A percentile compares a stretch with the other conserved stretches of the same genome.
Evolutionary conservation across 768 basidiomycete genomes (phyloP).

Genomic region (Podaxis sp.): DNA sequence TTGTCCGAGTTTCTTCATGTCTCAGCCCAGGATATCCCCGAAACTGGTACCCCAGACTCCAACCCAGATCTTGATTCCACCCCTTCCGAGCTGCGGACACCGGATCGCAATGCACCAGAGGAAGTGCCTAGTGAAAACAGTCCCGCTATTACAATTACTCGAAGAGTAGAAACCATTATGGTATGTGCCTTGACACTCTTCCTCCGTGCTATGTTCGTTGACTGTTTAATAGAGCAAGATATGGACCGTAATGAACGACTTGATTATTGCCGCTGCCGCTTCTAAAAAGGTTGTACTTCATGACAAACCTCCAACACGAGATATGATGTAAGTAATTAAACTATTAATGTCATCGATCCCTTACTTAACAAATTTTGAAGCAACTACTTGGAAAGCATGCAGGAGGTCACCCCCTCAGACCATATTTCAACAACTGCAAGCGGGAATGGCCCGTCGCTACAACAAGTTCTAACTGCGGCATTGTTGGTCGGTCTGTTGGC

Average conservation of each 20-base stretch:
- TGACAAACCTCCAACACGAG: constrained; percentile 41
- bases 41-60: neutral
- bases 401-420: constrained; percentile 45
- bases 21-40: neutral
- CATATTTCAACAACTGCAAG: constrained; percentile 39
- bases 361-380: neutral
- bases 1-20: neutral
- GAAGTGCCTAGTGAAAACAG: constrained; percentile 19
- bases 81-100: neutral
- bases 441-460: constrained; percentile 47
- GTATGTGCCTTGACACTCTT: constrained; percentile 37
- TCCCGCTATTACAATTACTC: constrained; percentile 51
- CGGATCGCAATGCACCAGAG: constrained; percentile 21
- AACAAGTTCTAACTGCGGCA: constrained; percentile 72
- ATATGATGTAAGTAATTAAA: constrained; percentile 52
- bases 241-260: constrained; percentile 65
- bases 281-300: constrained; percentile 31
- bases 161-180: constrained; percentile 63
- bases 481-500: constrained; percentile 61
- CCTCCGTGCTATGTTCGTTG: neutral
- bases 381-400: constrained; percentile 12
- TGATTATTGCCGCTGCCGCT: constrained; percentile 48
- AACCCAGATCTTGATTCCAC: neutral
- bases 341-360: neutral
- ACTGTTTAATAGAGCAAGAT: constrained; percentile 54